Base-by-base conservation (phyloP, 148 eudicot species). In the Fagopyrum homotropicum region DNA sequence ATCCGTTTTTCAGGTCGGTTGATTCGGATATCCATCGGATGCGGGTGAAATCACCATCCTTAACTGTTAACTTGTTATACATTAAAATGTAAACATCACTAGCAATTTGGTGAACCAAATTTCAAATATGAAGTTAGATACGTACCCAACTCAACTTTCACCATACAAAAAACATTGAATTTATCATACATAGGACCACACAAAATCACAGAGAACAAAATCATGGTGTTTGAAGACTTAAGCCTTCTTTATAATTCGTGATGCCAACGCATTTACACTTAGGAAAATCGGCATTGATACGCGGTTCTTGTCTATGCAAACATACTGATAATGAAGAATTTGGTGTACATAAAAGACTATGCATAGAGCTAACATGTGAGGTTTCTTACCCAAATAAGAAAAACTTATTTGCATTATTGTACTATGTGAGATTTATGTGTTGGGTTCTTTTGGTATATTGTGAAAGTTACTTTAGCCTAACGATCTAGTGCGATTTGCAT, bases 391-490 rank as follows among this genome's bases (percentile, higher is more conserved):
- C 6, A 66, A 40, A 35, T 66, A 66, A 15, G 46, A 2, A 0
- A 66, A 66, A 40, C 1, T 66, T 66, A 30, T 29, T 63, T 63
- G 45, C 69, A 22, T 35, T 66, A 66, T 66, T 35, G 71, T 40
- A 66, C 46, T 40, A 40, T 5, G 4, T 0, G 26, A 60, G 35
- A 60, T 12, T 26, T 26, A 19, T 66, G 71, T 40, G 35, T 49
- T 29, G 69, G 45, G 12, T 63, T 26, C 15, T 61, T 30, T 29
- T 26, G 69, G 69, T 63, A 63, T 9, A 4, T 12, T 4, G 17
- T 15, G 69, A 30, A 11, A 22, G 40, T 4, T 11, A 35, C 16
- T 59, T 59, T 19, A 59, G 9, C 35, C 64, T 59, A 59, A 59
- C 35, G 11, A 61, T 11, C 43, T 26, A 61, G 68, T 61, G 9